These are phyloP conservation scores for Setaria italica DNA, from an alignment of 202 grass and related monocot species.

Conservation along the genomic window DNA sequence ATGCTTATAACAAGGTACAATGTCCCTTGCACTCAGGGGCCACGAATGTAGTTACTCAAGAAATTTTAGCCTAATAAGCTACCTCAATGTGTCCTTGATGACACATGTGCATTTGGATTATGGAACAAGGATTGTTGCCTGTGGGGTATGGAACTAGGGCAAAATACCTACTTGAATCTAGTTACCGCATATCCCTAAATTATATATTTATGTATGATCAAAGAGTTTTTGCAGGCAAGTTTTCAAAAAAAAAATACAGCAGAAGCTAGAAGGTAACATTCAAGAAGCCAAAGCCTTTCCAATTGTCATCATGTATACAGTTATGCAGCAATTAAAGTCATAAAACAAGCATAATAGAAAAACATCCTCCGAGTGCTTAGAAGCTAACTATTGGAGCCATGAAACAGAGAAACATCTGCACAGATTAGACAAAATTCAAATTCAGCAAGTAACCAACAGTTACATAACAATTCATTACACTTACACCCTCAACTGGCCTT, in stretches of 20 bases:
- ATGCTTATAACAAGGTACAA: constrained; percentile 8
- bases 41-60: background rate
- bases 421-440: constrained; percentile 16
- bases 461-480: constrained; percentile 43
- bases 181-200: background rate
- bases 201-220: background rate
- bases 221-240: background rate
- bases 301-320: background rate
- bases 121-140: background rate
- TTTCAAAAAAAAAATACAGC: background rate
- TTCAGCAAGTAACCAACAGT: constrained; percentile 44
- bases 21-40: background rate
- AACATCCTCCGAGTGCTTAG: background rate
- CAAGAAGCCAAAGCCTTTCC: background rate
- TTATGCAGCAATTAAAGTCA: background rate
- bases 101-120: constrained; percentile 2
- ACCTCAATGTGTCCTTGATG: background rate
- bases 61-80: background rate
- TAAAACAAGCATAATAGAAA: background rate
- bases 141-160: background rate
- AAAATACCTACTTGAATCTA: background rate
- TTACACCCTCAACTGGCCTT: constrained; percentile 55
- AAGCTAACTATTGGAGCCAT: background rate
- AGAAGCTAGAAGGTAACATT: background rate
- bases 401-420: constrained; percentile 33